Evolutionary conservation across 768 basidiomycete genomes (phyloP).

Genomic region (Leccinum broughii): DNA sequence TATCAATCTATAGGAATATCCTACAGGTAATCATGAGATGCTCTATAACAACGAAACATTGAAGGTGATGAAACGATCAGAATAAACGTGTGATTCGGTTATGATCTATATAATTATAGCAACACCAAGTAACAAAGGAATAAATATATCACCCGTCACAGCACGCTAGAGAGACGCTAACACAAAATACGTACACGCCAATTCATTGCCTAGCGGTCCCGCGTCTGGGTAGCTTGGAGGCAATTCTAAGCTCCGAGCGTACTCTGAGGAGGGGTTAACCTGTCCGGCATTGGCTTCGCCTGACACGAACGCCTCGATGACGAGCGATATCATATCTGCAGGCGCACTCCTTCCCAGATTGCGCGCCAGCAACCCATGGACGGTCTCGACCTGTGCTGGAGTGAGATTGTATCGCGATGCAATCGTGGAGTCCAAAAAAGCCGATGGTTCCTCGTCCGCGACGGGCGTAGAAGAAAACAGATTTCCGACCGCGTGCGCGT

Average conservation of each 20-base stretch:
- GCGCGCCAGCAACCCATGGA: slow-evolving; percentile 11
- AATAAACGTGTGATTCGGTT: too few relatives aligned
- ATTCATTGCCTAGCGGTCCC: background rate
- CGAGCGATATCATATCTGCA: slow-evolving; percentile 15
- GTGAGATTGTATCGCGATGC: slow-evolving; percentile 10
- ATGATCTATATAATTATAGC: too few relatives aligned
- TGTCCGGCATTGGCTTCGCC: background rate
- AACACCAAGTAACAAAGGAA: too few relatives aligned
- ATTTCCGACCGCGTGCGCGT: slow-evolving; percentile 6
- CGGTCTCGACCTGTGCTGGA: slow-evolving; percentile 12
- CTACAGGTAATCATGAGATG: too few relatives aligned
- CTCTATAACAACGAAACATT: too few relatives aligned
- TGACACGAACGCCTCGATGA: slow-evolving; percentile 13
- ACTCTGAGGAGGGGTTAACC: background rate
- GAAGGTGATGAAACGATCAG: too few relatives aligned
- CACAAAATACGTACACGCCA: too few relatives aligned
- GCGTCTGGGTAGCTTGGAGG: slow-evolving; percentile 25
- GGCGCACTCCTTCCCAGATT: slow-evolving; percentile 4
- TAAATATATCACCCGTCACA: too few relatives aligned
- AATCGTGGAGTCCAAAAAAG: background rate
- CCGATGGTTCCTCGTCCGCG: background rate
- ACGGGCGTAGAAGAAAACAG: background rate
- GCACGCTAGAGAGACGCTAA: background rate
- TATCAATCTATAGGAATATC: too few relatives aligned
- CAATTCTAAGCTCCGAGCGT: slow-evolving; percentile 3